These are phyloP conservation scores for Phytomonas francai DNA, from an alignment of 208 protist genomes.

Conservation along the genomic window DNA sequence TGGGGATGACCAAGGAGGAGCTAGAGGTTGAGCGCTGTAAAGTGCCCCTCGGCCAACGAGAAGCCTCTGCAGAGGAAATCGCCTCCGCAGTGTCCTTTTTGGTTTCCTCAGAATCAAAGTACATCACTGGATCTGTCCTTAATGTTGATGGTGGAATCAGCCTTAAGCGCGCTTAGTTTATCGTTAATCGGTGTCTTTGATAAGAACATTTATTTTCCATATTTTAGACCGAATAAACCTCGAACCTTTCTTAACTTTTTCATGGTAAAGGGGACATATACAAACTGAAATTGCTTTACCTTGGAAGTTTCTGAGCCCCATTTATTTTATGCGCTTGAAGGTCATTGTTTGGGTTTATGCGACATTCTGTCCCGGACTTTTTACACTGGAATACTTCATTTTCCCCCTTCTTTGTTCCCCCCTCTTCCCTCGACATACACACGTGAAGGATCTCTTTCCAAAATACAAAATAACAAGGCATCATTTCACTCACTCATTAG, in stretches of 20 bases:
- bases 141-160: constrained; percentile 72
- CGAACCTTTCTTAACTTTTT: neutral
- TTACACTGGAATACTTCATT: neutral
- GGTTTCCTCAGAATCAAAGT: constrained; percentile 41
- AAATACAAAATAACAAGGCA: neutral
- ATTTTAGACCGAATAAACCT: neutral
- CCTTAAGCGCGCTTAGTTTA: constrained; percentile 36
- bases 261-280: neutral
- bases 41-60: constrained; percentile 51
- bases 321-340: neutral
- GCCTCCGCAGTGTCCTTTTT: constrained; percentile 52
- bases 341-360: neutral
- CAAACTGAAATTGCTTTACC: neutral
- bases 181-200: constrained; percentile 4
- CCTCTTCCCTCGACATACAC: too few species aligned
- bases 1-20: constrained; percentile 26
- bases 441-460: neutral
- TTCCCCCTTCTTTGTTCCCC: neutral
- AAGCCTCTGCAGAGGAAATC: constrained; percentile 44
- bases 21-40: constrained; percentile 32
- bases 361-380: neutral
- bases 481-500: neutral
- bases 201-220: constrained; percentile 2
- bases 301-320: neutral
- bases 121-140: constrained; percentile 57